Percentiles rank a stretch among this genome's conserved stretches.
These are phyloP conservation scores for Phytophthora niederhauseri DNA, from an alignment of 352 stramenopile species.

Conservation along the genomic window DNA sequence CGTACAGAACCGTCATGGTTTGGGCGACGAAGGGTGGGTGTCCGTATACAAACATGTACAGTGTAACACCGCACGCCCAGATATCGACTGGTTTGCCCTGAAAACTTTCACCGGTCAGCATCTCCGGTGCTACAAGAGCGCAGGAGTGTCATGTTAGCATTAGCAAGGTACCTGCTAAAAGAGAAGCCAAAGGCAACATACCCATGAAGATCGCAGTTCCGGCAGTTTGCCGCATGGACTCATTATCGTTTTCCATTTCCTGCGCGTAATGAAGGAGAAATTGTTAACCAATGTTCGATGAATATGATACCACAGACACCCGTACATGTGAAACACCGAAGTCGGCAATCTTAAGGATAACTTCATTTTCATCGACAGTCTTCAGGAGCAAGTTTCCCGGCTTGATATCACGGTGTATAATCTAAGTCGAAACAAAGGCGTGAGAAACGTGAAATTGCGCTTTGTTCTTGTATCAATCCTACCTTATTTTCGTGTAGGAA, in stretches of 20 bases:
- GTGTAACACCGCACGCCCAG: slow-evolving; percentile 95
- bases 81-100: slow-evolving; percentile 90
- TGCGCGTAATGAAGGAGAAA: slow-evolving; percentile 11
- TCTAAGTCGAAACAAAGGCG: slow-evolving; percentile 25
- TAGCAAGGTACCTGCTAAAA: not conserved
- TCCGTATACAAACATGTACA: slow-evolving; percentile 97
- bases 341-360: slow-evolving; percentile 81
- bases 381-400: slow-evolving; percentile 81
- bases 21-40: slow-evolving; percentile 93
- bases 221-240: slow-evolving; percentile 71
- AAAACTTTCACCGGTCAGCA: slow-evolving; percentile 81
- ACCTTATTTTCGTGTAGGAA: slow-evolving; percentile 87
- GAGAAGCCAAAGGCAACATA: slow-evolving; percentile 16
- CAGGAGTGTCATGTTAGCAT: slow-evolving; percentile 1
- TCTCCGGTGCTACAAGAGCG: slow-evolving; percentile 58
- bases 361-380: slow-evolving; percentile 53
- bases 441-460: not conserved
- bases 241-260: slow-evolving; percentile 81
- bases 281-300: not conserved
- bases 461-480: not conserved
- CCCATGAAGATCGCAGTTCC: slow-evolving; percentile 82
- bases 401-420: slow-evolving; percentile 87
- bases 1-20: slow-evolving; percentile 92
- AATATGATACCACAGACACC: not conserved
- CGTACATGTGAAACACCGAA: slow-evolving; percentile 81